Evolutionary conservation across 768 basidiomycete species (phyloP), one percentile per base, ranked within the genome.

Genomic region (Hygrophoropsis aurantiaca): DNA sequence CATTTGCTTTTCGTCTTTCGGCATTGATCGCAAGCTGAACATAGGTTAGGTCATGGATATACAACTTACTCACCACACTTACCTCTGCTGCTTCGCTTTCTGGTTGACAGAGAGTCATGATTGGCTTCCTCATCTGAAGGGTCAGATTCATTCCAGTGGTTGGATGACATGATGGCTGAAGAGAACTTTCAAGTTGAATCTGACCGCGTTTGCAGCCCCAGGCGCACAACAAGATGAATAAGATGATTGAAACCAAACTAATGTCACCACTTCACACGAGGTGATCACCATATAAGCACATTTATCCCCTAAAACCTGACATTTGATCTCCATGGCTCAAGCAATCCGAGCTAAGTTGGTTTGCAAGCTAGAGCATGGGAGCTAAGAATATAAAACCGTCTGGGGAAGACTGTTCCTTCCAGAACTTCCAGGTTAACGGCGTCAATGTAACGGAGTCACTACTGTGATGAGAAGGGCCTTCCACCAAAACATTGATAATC

Each of bases 1-100:
- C 90, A 92, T 63, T 91, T 90, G 71, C 85, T 87, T 69, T 91
- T 93, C 6, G 86, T 86, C 71, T 90, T 92, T 40, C 89, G 76
- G 57, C 90, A 93, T 55, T 90, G 85, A 70, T 92, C 90, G 57
- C 90, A 93, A 25, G 90, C 90, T 90, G 56, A 30, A 52, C 25
- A 48, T 25, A 23, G 24, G 35, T 45, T 26, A 55, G 32, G 4
- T 15, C 15, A 19, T 21, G 37, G 25, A 20, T 4, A 11, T 35
- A 21, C 2, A 16, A 25, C 25, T 11, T 47, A 52, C 47, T 19
- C 40, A 40, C 11, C n/a, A 16, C 20, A 40, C 57, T 47, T 46
- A 81, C 83, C 84, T 65, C 83, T 73, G 58, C 81, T 85, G 54
- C 84, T 85, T 41, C 84, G 63, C 59, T 85, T 85, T 47, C 81